Percentiles rank a stretch among this genome's conserved stretches.
Conservation (phyloP, 208 protist genomes). For the Trypanosoma congolense region DNA sequence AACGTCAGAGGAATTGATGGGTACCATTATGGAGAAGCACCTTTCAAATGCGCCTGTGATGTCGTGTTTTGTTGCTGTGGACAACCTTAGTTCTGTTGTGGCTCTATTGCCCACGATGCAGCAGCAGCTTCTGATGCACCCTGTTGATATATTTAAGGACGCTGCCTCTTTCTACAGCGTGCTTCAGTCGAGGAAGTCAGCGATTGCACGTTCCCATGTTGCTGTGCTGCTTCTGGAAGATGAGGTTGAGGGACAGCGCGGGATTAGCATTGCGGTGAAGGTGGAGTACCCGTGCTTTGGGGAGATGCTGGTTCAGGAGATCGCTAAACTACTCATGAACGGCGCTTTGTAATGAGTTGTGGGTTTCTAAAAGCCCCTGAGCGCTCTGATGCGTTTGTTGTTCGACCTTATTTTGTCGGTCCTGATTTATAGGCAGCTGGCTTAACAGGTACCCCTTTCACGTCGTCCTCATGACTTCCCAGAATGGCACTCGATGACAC, state of each 20-base stretch:
- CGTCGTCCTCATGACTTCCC: too few species aligned
- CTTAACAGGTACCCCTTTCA: too few species aligned
- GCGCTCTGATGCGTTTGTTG: neutral
- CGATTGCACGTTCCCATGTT: constrained; percentile 36
- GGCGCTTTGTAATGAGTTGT: constrained; percentile 1
- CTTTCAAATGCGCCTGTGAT: constrained; percentile 30
- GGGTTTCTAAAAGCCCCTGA: neutral
- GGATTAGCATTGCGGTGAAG: constrained; percentile 43
- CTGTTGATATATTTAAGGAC: constrained; percentile 74
- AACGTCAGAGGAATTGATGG: constrained; percentile 29
- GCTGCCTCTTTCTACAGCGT: constrained; percentile 50
- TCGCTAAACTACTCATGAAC: constrained; percentile 27
- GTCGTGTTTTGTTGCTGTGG: constrained; percentile 47
- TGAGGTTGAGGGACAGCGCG: constrained; percentile 32
- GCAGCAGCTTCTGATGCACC: constrained; percentile 31
- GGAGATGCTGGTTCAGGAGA: constrained; percentile 54
- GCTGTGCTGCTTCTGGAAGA: constrained; percentile 59
- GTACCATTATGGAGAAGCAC: constrained; percentile 26
- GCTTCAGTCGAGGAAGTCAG: constrained; percentile 52
- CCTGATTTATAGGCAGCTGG: constrained; percentile 14
- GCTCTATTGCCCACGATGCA: constrained; percentile 27
- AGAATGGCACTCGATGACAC: too few species aligned
- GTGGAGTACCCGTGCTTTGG: constrained; percentile 36
- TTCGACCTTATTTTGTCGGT: neutral
- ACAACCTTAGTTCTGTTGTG: constrained; percentile 29